Evolutionary conservation across 2,329 filamentous ascomycete genomes (phyloP).

Genomic region (Keithomyces neogunnii): DNA sequence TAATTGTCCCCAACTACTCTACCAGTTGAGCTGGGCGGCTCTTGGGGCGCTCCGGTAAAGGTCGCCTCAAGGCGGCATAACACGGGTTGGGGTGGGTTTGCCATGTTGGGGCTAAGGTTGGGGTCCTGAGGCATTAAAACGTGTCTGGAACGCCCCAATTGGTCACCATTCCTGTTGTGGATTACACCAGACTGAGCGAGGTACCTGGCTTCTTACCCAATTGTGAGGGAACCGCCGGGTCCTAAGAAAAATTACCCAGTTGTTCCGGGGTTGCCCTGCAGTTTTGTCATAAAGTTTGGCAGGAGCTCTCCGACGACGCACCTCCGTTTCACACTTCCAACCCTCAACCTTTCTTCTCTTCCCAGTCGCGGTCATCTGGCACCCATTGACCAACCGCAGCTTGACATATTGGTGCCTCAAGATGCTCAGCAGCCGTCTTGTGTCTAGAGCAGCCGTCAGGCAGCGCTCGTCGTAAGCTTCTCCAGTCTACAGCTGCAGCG

Average conservation of each 20-base stretch:
- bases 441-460: conserved; percentile 48
- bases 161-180: not conserved
- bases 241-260: conserved; percentile 1
- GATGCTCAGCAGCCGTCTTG: conserved; percentile 55
- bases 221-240: not conserved
- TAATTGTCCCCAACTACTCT: too few species aligned
- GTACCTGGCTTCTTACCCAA: not conserved
- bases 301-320: conserved; percentile 11
- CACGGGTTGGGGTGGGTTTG: not conserved
- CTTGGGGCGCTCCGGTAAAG: conserved; percentile 6
- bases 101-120: not conserved
- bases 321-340: not conserved
- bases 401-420: conserved; percentile 21
- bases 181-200: not conserved
- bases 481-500: not conserved
- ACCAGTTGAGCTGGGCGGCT: too few species aligned
- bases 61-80: conserved; percentile 11
- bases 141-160: not conserved
- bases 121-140: conserved; percentile 6
- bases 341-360: conserved; percentile 2
- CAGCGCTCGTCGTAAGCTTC: conserved; percentile 42
- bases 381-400: conserved; percentile 18
- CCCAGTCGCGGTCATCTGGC: conserved; percentile 9
- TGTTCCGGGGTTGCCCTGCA: conserved; percentile 1
- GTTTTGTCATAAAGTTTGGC: conserved; percentile 1